Evolutionary conservation across 306 rosid species (phyloP), one percentile per base, ranked within the genome.

Genomic region (Trichosanthes truncata): DNA sequence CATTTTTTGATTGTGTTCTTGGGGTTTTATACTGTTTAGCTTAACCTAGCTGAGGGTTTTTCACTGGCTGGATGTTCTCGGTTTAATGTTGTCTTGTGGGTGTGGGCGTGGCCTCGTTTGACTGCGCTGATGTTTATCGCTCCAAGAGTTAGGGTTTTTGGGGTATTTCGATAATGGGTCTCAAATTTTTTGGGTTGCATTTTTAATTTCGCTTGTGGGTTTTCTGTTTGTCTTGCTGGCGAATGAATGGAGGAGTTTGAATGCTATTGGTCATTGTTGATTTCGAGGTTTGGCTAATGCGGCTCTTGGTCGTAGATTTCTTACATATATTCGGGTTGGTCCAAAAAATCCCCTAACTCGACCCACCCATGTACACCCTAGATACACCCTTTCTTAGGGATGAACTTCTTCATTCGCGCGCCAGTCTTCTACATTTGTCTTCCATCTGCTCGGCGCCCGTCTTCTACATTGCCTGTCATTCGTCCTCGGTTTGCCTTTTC

Each of bases 21-120:
- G 55, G 15, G 35, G 15, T 63, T 56, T 61, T 49, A 3, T 61
- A 4, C 45, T 43, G 88, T 90, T 87, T 84, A 85, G 81, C 81
- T 43, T 33, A 31, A 14, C 72, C 29, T 9, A 48, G 74, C 57
- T 49, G 7, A 48, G 41, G 40, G 60, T 10, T 18, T 49, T 17
- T 20, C 21, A 33, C 8, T 20, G 62, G 4, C 25, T 18, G 17
- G 18, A 38, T 52, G 46, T 31, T 74, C 17, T 15, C 3, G 61
- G 57, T 46, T 43, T 46, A 25, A 72, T 72, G 14, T 26, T 73
- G 57, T 8, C 5, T 0, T 69, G n/a, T 69, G 20, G 36, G 23
- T 67, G 3, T 66, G 29, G 45, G 41, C 10, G 57, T 31, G 6
- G 4, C 46, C 29, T 17, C 45, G 62, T 74, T 8, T 49, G 53